Conservation (phyloP, 176 grass and related monocot genomes). For the Juncus inflexus region DNA sequence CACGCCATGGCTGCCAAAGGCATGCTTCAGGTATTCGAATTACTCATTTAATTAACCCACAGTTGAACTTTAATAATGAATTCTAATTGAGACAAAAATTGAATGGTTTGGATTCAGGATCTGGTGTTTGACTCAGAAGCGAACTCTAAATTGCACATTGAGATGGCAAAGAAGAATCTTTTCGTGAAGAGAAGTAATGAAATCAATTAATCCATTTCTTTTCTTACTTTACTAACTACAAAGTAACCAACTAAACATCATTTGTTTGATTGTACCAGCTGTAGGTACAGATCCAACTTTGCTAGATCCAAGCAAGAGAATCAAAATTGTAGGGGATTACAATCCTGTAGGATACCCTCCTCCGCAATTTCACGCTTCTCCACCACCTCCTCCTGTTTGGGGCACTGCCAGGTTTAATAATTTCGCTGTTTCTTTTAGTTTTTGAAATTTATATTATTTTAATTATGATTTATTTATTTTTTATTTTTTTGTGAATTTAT, state of each 20-base stretch:
- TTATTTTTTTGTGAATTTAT: slow-evolving; percentile 7
- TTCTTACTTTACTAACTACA: too few species aligned
- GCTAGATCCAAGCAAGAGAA: slow-evolving; percentile 86
- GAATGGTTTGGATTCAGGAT: slow-evolving; percentile 39
- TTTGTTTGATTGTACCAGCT: slow-evolving; percentile 36
- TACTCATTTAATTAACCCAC: background rate
- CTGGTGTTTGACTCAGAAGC: slow-evolving; percentile 72
- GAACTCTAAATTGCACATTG: slow-evolving; percentile 67
- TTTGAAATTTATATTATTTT: background rate
- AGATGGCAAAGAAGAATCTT: slow-evolving; percentile 99
- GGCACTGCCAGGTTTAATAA: slow-evolving; percentile 50
- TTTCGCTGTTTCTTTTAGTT: slow-evolving; percentile 10
- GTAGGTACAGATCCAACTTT: slow-evolving; percentile 70
- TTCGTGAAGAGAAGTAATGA: slow-evolving; percentile 84
- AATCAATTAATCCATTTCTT: too few species aligned
- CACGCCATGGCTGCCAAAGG: slow-evolving; percentile 74
- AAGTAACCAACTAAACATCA: too few species aligned
- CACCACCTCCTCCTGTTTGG: slow-evolving; percentile 82
- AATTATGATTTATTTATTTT: slow-evolving; percentile 12
- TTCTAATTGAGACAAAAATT: background rate
- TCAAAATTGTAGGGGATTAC: slow-evolving; percentile 84
- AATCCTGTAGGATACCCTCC: slow-evolving; percentile 66
- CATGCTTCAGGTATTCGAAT: slow-evolving; percentile 61
- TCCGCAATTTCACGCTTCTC: slow-evolving; percentile 76
- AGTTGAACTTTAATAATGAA: background rate